These are phyloP conservation scores for Pseudogymnoascus sp. DNA, from an alignment of 2,329 filamentous ascomycete genomes.

Conservation along the genomic window DNA sequence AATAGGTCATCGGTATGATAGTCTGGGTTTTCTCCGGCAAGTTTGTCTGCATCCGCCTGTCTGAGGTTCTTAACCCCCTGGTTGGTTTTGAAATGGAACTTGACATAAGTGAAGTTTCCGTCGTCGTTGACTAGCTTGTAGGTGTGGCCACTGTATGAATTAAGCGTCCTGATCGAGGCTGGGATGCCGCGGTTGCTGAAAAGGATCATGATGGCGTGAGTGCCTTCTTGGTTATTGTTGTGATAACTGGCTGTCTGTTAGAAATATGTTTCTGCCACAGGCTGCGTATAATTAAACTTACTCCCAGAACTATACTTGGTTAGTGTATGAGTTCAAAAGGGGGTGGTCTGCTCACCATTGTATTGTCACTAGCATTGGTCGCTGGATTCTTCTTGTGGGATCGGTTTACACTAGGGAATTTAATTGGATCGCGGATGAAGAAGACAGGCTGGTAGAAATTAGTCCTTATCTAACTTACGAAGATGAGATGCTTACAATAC, in stretches of 20 bases:
- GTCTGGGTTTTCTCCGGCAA: constrained; percentile 37
- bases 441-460: constrained; percentile 33
- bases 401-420: constrained; percentile 41
- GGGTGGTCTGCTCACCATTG: constrained; percentile 29
- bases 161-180: constrained; percentile 47
- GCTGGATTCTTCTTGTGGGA: constrained; percentile 39
- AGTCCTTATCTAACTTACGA: background rate
- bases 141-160: constrained; percentile 50
- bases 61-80: constrained; percentile 48
- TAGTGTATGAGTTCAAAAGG: background rate
- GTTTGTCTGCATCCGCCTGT: constrained; percentile 42
- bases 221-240: constrained; percentile 43
- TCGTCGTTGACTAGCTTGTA: constrained; percentile 51
- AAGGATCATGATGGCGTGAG: constrained; percentile 53
- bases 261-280: background rate
- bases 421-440: constrained; percentile 41
- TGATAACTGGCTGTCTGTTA: background rate
- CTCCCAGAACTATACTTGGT: constrained; percentile 19
- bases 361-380: constrained; percentile 34
- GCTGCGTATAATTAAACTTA: constrained; percentile 8
- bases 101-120: constrained; percentile 47
- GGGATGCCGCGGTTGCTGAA: constrained; percentile 54
- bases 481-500: constrained; percentile 20
- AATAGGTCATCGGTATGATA: constrained; percentile 47
- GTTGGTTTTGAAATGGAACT: constrained; percentile 48